These are phyloP conservation scores for Nakaseomyces kungkrabaensis DNA, from an alignment of 1,139 yeast species.

Conservation along the genomic window DNA sequence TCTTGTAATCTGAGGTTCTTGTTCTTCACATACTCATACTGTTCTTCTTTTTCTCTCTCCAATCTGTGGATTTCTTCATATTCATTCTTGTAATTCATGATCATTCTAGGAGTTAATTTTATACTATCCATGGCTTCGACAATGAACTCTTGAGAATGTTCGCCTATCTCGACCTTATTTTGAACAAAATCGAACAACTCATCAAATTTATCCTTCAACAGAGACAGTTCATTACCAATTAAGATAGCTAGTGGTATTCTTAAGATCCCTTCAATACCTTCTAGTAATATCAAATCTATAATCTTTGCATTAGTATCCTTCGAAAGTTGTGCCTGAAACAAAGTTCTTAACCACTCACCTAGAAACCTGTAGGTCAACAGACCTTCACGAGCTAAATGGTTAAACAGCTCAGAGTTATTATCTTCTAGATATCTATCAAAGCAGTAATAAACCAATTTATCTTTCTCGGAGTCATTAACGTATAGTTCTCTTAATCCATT, in stretches of 20 bases:
- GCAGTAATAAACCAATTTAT: conserved; percentile 69
- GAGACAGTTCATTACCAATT: conserved; percentile 49
- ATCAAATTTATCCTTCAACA: conserved; percentile 63
- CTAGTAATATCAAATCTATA: conserved; percentile 76
- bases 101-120: conserved; percentile 58
- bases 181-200: conserved; percentile 56
- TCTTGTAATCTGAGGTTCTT: conserved; percentile 66
- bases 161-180: conserved; percentile 27
- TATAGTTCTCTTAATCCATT: conserved; percentile 65
- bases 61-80: conserved; percentile 60
- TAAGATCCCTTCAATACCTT: conserved; percentile 76
- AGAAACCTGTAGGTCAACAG: conserved; percentile 28
- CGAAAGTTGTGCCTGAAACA: conserved; percentile 48
- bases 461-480: conserved; percentile 81
- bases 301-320: conserved; percentile 71
- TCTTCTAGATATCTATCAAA: conserved; percentile 72
- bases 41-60: conserved; percentile 60
- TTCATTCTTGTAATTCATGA: conserved; percentile 62
- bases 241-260: conserved; percentile 74
- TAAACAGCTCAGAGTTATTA: conserved; percentile 38
- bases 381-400: conserved; percentile 75
- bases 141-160: conserved; percentile 66
- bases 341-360: not conserved
- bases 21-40: conserved; percentile 53
- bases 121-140: conserved; percentile 60